Percentiles rank a stretch among this genome's conserved stretches.
Conservation (phyloP, 805 yeast genomes). For the Groenewaldozyma salmanticensis region DNA sequence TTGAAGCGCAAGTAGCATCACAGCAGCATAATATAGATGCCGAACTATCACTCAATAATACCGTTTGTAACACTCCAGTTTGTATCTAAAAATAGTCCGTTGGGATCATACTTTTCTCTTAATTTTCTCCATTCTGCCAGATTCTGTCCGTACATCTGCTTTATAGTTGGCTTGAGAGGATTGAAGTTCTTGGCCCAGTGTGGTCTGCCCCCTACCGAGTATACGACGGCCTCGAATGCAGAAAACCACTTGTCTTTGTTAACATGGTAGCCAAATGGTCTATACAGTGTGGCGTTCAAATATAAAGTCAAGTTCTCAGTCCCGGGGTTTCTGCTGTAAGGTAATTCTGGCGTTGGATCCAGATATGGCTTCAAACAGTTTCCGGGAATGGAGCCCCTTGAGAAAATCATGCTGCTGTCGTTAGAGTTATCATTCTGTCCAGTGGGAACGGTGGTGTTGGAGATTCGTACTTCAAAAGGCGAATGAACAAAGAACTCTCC, state of each 20-base stretch:
- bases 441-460: constrained; percentile 48
- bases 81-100: constrained; percentile 64
- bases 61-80: constrained; percentile 83
- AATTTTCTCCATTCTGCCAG: constrained; percentile 50
- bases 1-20: too few species aligned
- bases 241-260: constrained; percentile 69
- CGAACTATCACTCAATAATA: too few species aligned
- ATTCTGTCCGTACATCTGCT: constrained; percentile 73
- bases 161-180: constrained; percentile 48
- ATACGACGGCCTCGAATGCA: constrained; percentile 69
- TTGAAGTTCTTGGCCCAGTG: constrained; percentile 98
- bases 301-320: constrained; percentile 76
- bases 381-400: constrained; percentile 69
- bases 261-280: constrained; percentile 77
- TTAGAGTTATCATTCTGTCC: constrained; percentile 6
- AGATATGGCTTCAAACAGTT: constrained; percentile 71
- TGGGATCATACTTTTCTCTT: constrained; percentile 66
- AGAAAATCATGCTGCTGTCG: constrained; percentile 12
- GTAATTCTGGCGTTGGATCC: constrained; percentile 67
- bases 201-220: constrained; percentile 80
- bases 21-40: too few species aligned
- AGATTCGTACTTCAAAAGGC: constrained; percentile 89
- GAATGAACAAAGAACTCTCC: constrained; percentile 82
- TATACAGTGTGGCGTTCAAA: constrained; percentile 88
- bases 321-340: constrained; percentile 40